A percentile compares a stretch with the other conserved stretches of the same genome.
Evolutionary conservation across 257 asterid species (phyloP).

Genomic region (Solanum sejunctum): DNA sequence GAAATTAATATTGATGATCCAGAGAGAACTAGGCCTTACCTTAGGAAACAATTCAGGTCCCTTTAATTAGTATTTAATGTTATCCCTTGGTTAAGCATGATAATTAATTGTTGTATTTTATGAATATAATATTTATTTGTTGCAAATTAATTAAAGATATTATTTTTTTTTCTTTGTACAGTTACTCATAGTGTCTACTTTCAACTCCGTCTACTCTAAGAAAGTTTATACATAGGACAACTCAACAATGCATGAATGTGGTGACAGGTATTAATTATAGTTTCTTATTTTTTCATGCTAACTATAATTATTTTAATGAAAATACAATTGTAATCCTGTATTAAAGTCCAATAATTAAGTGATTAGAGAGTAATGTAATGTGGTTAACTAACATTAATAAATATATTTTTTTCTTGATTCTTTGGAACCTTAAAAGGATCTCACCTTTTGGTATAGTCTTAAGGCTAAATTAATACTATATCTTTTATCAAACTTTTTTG

Average conservation of each 20-base stretch:
- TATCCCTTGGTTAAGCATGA: not conserved
- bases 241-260: not conserved
- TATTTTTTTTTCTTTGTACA: not conserved
- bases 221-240: not conserved
- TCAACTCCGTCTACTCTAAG: not conserved
- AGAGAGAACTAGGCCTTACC: not conserved
- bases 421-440: constrained; percentile 1
- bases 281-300: not conserved
- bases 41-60: not conserved
- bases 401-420: not conserved
- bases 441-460: not conserved
- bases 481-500: not conserved
- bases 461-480: not conserved
- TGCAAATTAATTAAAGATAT: not conserved
- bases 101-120: not conserved
- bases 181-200: not conserved
- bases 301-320: not conserved
- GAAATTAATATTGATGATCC: not conserved
- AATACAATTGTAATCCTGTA: not conserved
- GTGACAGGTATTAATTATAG: not conserved
- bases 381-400: not conserved
- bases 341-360: not conserved
- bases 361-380: not conserved
- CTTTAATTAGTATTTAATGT: not conserved
- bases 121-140: not conserved